phyloP scores from a whole-genome alignment of 306 rosid genomes.

The Sesbania bispinosa region DNA sequence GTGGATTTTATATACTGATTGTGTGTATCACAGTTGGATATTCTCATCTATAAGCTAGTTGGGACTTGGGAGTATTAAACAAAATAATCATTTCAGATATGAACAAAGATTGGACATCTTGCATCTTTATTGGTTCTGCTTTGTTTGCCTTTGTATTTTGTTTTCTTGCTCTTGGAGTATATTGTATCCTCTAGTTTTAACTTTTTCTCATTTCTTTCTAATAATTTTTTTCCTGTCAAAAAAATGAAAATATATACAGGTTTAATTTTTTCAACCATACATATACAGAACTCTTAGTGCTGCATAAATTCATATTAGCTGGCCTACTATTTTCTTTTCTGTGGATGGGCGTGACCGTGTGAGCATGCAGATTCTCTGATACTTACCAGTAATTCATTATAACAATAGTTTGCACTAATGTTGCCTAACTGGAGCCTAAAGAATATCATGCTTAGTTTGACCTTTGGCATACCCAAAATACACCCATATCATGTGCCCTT shows the following conservation, averaged over 20 bases:
- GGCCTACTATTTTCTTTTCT: background rate
- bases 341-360: conserved; percentile 7
- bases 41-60: background rate
- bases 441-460: conserved; percentile 12
- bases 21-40: background rate
- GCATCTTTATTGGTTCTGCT: too few relatives aligned
- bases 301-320: background rate
- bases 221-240: background rate
- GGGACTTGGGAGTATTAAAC: background rate
- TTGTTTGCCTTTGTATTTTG: too few relatives aligned
- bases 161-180: background rate
- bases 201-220: background rate
- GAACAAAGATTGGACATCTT: background rate
- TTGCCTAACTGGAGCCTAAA: background rate
- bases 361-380: background rate
- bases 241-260: background rate
- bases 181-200: background rate
- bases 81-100: background rate
- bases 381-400: background rate
- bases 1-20: background rate
- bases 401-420: background rate
- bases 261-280: background rate
- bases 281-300: background rate
- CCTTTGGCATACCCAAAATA: background rate
- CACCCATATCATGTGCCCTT: background rate